Evolutionary conservation across 257 asterid species (phyloP), one percentile per base, ranked within the genome.

Genomic region (Solanum tarapatanum): DNA sequence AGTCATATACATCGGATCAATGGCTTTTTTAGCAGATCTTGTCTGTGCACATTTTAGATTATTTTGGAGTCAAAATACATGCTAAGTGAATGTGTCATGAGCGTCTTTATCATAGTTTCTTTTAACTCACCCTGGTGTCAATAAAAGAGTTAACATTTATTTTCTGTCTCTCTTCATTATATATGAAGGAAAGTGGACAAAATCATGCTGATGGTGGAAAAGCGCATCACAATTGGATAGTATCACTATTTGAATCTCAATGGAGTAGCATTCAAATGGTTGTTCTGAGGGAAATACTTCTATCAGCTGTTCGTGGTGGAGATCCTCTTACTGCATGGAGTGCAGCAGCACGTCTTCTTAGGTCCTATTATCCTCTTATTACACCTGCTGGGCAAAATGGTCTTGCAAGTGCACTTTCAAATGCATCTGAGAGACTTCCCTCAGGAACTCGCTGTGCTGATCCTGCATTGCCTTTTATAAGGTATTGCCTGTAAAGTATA

Each of bases 181-280:
- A 1, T 87, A 89, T 23, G 87, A 90, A 95, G 96, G 98, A 91
- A 83, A 89, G 90, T 86, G 94, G 94, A 87, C 92, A 93, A 87
- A 85, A 87, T 91, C 90, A 90, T 87, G 89, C 92, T 35, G 98
- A 95, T 89, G 98, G 95, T 83, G 95, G 94, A 55, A 97, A 95
- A 94, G 90, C 90, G 90, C 96, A 95, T 91, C 98, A 94, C 88
- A 94, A 93, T 91, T 93, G 94, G 72, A 88, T 97, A 84, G 96
- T 95, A 87, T 94, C 98, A 82, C 93, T 94, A 73, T 97, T 97
- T 86, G 99, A 94, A 90, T 95, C 98, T 83, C 99, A 97, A 80
- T 97, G 99, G 99, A 95, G 99, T 92, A 97, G 98, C 85, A 96
- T 97, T 87, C 99, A 97, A 93, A 95, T 97, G 99, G 99, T 97